Evolutionary conservation across 495 filamentous ascomycete genomes (phyloP), one percentile per base, ranked within the genome.

Genomic region (Penicillium subrubescens): DNA sequence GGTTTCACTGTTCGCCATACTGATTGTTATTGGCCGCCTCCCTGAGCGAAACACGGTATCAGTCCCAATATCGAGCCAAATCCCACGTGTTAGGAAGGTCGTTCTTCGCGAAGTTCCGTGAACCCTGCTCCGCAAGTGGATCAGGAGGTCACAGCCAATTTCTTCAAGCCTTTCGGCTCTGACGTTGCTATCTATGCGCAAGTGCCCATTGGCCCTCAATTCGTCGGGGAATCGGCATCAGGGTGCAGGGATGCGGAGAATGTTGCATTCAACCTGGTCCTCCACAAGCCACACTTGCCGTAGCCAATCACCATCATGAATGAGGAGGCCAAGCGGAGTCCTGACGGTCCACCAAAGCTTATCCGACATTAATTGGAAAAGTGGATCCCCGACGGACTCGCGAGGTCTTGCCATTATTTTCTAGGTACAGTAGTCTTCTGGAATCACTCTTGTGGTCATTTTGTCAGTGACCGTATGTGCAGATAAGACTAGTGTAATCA

Each of bases 31-130:
- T 33, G 52, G 52, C 29, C 23, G 46, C 33, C 52, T 54, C 29
- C 17, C 29, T 2, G 29, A 31, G 29, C 12, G 29, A 11, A 52
- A 52, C 29, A 52, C 25, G 25, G 50, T 52, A 5, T 19, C 29
- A 8, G 31, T 8, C 15, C 29, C 11, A n/a, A 29, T 33, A 29
- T 33, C 7, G 11, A 50, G 46, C 46, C 21, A 15, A 25, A 25
- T 4, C n/a, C 46, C 46, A 50, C 46, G 25, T 50, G 21, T 50
- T 50, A 50, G 46, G 46, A 50, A 50, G 46, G 46, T 50, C 46
- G 21, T 25, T 50, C 21, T 27, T 54, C 33, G 29, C 52, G 27
- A 54, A 54, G 29, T 35, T 54, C 27, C 10, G 27, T 21, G 17
- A 54, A n/a, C 52, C 52, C 29, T 54, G 52, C 33, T 2, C 27